Evolutionary conservation across 331 rosid species (phyloP), one percentile per base, ranked within the genome.

Genomic region (Acacia concinna): DNA sequence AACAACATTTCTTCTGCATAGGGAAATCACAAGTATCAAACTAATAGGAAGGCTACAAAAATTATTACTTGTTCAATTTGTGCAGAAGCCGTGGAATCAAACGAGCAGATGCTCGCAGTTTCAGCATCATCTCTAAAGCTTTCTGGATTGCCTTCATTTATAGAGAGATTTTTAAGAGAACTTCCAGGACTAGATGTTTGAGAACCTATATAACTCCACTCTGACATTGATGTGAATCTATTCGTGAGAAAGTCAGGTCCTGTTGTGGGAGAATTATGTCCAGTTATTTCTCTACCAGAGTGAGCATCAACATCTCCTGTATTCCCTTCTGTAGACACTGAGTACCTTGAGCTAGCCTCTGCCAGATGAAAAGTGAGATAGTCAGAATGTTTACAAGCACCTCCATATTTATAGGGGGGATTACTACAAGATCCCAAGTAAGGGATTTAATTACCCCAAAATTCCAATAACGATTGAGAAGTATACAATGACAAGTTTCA

Each of bases 61-160:
- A 40, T 67, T 78, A 40, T 67, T 78, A 95, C 97, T 93, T 85
- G 89, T 81, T 83, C 91, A 75, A 74, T 77, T 34, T 77, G 87
- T 17, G 84, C 78, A 81, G 93, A 81, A 78, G 82, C 73, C 67
- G 79, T 56, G 81, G 87, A 86, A 81, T 85, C 82, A 74, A 69
- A 84, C 47, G 75, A 77, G 64, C 57, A 75, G 43, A 82, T 81
- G 77, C 85, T 82, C 67, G 75, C 32, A 47, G 71, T 46, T 56
- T 81, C 91, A 83, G 80, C 41, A 71, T 81, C 82, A 69, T 83
- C 86, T 69, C 76, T 85, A 57, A 51, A 71, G 79, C 75, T 69
- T 4, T 78, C 86, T 35, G 67, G 65, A 87, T 71, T 72, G 41
- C 76, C 78, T 82, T 62, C 85, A 88, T 37, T 71, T 77, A 41